A percentile compares a stretch with the other conserved stretches of the same genome.
phyloP scores from a whole-genome alignment of 2,329 filamentous ascomycete species.

The Chrysoporthe deuterocubensis region DNA sequence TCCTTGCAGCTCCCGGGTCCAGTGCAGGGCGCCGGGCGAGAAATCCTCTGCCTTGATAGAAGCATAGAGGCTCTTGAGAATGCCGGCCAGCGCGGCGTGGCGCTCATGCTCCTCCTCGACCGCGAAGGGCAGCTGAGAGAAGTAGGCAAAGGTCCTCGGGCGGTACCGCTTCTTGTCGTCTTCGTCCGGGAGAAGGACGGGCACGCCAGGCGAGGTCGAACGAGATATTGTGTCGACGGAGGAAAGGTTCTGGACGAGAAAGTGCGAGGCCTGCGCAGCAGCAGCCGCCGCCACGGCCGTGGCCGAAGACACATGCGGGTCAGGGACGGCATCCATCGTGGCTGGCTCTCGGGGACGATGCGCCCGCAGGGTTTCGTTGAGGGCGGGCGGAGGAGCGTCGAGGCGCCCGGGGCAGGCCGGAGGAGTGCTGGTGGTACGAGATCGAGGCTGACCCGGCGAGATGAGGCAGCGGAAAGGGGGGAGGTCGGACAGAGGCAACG shows the following conservation, averaged over 20 bases:
- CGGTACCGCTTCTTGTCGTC: constrained; percentile 70
- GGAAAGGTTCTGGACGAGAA: constrained; percentile 45
- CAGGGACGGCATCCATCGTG: constrained; percentile 42
- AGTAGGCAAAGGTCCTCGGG: constrained; percentile 92
- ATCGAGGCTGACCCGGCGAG: constrained; percentile 10
- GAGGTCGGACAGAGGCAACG: not conserved
- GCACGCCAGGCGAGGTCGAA: constrained; percentile 79
- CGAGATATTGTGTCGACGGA: constrained; percentile 75
- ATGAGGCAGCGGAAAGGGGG: not conserved
- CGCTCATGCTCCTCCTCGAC: constrained; percentile 81
- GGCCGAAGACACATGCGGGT: constrained; percentile 31
- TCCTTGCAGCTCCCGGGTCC: constrained; percentile 93
- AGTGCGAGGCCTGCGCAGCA: constrained; percentile 43
- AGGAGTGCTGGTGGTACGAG: constrained; percentile 10
- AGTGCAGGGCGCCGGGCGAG: constrained; percentile 89
- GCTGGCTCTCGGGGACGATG: not conserved
- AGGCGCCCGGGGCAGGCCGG: constrained; percentile 15
- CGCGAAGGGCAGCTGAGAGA: constrained; percentile 84
- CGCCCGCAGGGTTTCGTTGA: not conserved
- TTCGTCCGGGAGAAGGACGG: constrained; percentile 51
- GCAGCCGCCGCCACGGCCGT: constrained; percentile 43
- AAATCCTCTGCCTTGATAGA: constrained; percentile 92
- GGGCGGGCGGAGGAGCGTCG: constrained; percentile 1
- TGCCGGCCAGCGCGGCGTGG: constrained; percentile 79
- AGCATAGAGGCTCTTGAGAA: constrained; percentile 92